A percentile compares a stretch with the other conserved stretches of the same genome.
These are phyloP conservation scores for Conringia planisiliqua DNA, from an alignment of 345 rosid genomes.

Conservation along the genomic window DNA sequence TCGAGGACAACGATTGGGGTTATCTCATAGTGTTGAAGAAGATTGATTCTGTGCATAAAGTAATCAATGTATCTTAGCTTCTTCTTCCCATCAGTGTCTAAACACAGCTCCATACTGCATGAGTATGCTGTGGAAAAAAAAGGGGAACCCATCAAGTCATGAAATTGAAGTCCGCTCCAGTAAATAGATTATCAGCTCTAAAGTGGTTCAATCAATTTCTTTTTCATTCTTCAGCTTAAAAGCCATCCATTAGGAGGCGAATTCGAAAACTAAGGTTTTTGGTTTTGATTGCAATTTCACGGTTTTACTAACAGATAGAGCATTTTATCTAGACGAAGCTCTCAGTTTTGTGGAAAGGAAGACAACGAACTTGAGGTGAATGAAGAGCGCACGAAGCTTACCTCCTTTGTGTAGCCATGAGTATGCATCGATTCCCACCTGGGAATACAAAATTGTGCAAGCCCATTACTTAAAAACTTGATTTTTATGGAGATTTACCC, in stretches of 20 bases:
- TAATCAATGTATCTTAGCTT: constrained; percentile 63
- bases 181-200: not conserved
- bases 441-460: constrained; percentile 16
- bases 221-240: not conserved
- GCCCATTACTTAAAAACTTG: not conserved
- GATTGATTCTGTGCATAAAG: constrained; percentile 77
- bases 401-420: constrained; percentile 98
- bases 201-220: not conserved
- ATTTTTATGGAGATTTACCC: constrained; percentile 5
- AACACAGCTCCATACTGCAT: constrained; percentile 92
- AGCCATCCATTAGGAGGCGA: not conserved
- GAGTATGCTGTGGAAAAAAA: constrained; percentile 61
- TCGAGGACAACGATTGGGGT: constrained; percentile 83
- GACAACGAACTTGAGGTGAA: not conserved
- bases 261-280: not conserved
- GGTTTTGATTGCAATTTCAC: not conserved
- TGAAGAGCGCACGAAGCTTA: constrained; percentile 13
- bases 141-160: not conserved
- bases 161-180: not conserved
- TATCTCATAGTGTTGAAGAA: constrained; percentile 60
- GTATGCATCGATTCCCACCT: constrained; percentile 98
- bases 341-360: not conserved
- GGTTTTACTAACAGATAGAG: not conserved
- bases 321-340: not conserved
- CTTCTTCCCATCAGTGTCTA: constrained; percentile 55